These are phyloP conservation scores for Strombidium stylifer DNA, from an alignment of 73 alveolate species.

Conservation along the genomic window DNA sequence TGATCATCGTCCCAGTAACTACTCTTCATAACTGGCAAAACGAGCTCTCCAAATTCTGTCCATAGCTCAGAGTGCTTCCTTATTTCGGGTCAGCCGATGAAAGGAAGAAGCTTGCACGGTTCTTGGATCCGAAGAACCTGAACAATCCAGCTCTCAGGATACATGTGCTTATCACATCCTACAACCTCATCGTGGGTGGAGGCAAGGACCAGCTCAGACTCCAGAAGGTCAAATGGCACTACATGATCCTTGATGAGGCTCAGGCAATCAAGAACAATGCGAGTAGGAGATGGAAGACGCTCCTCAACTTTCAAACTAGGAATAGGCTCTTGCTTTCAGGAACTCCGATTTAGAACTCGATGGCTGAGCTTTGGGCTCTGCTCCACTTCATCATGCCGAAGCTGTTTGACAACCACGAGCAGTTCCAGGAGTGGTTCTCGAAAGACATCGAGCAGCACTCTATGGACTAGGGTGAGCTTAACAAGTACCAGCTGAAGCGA, in stretches of 20 bases:
- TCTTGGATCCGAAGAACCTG: slow-evolving; percentile 85
- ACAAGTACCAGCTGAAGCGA: slow-evolving; percentile 90
- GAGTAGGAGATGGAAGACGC: slow-evolving; percentile 93
- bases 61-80: slow-evolving; percentile 94
- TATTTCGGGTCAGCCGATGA: slow-evolving; percentile 94
- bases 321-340: slow-evolving; percentile 96
- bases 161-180: slow-evolving; percentile 93
- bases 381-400: slow-evolving; percentile 98
- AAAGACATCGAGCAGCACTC: slow-evolving; percentile 97
- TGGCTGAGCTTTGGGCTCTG: slow-evolving; percentile 99
- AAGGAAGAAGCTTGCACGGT: slow-evolving; percentile 92
- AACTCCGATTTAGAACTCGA: slow-evolving; percentile 97
- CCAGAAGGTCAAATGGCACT: slow-evolving; percentile 93
- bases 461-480: slow-evolving; percentile 88
- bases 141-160: slow-evolving; percentile 83
- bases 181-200: slow-evolving; percentile 80
- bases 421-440: slow-evolving; percentile 98
- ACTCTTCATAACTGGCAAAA: slow-evolving; percentile 95
- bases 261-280: slow-evolving; percentile 95
- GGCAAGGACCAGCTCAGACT: slow-evolving; percentile 80
- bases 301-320: slow-evolving; percentile 91
- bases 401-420: slow-evolving; percentile 95
- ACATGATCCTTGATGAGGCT: slow-evolving; percentile 98
- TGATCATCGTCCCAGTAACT: slow-evolving; percentile 94
- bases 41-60: slow-evolving; percentile 92